A percentile compares a stretch with the other conserved stretches of the same genome.
These are phyloP conservation scores for Rhodomyrtus tomentosa DNA, from an alignment of 345 rosid genomes.

Conservation along the genomic window DNA sequence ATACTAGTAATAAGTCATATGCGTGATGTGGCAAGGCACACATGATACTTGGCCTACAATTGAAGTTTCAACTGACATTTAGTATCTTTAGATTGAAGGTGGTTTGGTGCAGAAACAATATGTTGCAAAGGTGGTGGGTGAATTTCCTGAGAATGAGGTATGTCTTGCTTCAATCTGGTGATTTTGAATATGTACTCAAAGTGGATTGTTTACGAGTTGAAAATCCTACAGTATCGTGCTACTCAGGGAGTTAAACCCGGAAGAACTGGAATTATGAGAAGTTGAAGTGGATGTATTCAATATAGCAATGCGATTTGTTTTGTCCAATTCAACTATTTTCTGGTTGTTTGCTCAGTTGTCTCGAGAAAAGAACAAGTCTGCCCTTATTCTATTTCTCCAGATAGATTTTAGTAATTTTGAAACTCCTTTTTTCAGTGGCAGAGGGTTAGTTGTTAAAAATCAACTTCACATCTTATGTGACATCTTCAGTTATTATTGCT, in stretches of 20 bases:
- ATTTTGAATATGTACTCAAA: not conserved
- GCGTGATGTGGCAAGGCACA: not conserved
- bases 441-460: not conserved
- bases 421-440: not conserved
- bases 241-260: not conserved
- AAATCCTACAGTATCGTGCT: not conserved
- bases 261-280: not conserved
- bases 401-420: not conserved
- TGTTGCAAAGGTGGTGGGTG: constrained; percentile 66
- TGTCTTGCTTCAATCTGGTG: not conserved
- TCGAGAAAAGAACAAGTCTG: not conserved
- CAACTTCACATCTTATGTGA: not conserved
- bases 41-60: not conserved
- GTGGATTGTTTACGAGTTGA: not conserved
- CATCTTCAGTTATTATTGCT: not conserved
- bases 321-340: not conserved
- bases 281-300: not conserved
- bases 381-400: not conserved
- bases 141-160: constrained; percentile 80
- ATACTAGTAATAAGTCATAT: not conserved
- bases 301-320: not conserved
- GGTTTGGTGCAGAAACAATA: constrained; percentile 65
- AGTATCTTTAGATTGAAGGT: constrained; percentile 55
- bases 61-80: not conserved
- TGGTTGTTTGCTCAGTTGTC: not conserved